phyloP scores from a whole-genome alignment of 371 early-diverging fungal genomes.

The Haplosporangium sp. region DNA sequence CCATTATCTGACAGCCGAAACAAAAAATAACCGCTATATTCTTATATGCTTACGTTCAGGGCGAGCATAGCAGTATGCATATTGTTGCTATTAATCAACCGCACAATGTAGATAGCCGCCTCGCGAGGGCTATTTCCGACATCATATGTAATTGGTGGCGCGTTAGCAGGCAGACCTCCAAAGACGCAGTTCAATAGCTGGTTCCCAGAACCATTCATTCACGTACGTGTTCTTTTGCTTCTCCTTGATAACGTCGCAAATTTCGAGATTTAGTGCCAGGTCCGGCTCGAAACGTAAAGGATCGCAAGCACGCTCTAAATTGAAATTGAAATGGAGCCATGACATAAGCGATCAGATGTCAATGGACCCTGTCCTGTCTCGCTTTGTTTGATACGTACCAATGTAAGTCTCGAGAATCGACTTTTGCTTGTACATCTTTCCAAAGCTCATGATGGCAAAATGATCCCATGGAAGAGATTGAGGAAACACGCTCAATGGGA shows the following conservation, averaged over 20 bases:
- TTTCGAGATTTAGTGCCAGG: slow-evolving; percentile 89
- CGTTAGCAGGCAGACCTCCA: no score
- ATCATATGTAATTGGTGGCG: slow-evolving; percentile 1
- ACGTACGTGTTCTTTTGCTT: slow-evolving; percentile 86
- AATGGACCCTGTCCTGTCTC: no score
- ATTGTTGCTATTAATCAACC: slow-evolving; percentile 79
- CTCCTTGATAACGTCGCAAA: slow-evolving; percentile 92
- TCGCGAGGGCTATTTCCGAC: slow-evolving; percentile 76
- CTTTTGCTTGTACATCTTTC: slow-evolving; percentile 31
- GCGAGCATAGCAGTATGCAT: slow-evolving; percentile 77
- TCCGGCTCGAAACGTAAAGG: slow-evolving; percentile 79
- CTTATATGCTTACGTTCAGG: slow-evolving; percentile 63
- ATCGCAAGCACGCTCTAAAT: slow-evolving; percentile 82
- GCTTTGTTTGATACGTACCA: slow-evolving; percentile 13
- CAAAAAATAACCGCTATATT: no score
- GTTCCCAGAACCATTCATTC: no score
- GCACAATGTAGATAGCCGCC: slow-evolving; percentile 83
- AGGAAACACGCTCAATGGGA: not conserved
- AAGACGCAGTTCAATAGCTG: not conserved
- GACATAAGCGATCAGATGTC: not conserved
- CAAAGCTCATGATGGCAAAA: slow-evolving; percentile 21
- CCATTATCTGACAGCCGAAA: not conserved
- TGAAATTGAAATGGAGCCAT: not conserved
- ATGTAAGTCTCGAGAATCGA: slow-evolving; percentile 54
- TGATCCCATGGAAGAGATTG: not conserved